Percentiles rank a stretch among this genome's conserved stretches.
These are phyloP conservation scores for Zizania latifolia DNA, from an alignment of 176 grass and related monocot species.

Conservation along the genomic window DNA sequence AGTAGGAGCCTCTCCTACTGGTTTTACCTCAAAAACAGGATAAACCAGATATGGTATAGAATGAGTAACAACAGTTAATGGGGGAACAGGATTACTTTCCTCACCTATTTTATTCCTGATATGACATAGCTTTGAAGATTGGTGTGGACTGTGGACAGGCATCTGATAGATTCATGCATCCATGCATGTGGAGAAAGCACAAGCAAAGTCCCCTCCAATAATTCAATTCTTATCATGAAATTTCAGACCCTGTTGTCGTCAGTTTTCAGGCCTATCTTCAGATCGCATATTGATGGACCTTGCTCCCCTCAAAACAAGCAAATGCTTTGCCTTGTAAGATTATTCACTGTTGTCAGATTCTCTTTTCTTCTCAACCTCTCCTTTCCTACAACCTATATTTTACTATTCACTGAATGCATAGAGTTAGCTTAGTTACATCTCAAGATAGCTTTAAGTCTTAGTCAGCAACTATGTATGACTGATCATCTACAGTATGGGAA, in stretches of 20 bases:
- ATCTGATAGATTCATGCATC: slow-evolving; percentile 42
- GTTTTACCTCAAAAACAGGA: too few species aligned
- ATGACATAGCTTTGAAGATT: slow-evolving; percentile 40
- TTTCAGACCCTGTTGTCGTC: slow-evolving; percentile 27
- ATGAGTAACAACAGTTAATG: slow-evolving; percentile 43
- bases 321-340: slow-evolving; percentile 25
- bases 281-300: slow-evolving; percentile 20
- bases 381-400: slow-evolving; percentile 4
- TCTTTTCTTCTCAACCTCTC: slow-evolving; percentile 12
- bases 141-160: slow-evolving; percentile 45
- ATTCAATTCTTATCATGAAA: slow-evolving; percentile 42
- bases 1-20: too few species aligned
- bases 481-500: slow-evolving; percentile 27
- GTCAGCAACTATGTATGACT: slow-evolving; percentile 7
- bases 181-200: slow-evolving; percentile 41
- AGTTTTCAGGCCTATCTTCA: slow-evolving; percentile 31
- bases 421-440: background rate
- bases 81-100: slow-evolving; percentile 42
- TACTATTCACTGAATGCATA: slow-evolving; percentile 5
- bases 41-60: slow-evolving; percentile 34
- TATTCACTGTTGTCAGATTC: slow-evolving; percentile 24
- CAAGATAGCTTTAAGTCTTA: slow-evolving; percentile 1
- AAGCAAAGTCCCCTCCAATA: slow-evolving; percentile 46
- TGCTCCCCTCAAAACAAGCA: slow-evolving; percentile 29
- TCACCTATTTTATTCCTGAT: slow-evolving; percentile 43